A percentile compares a stretch with the other conserved stretches of the same genome.
Evolutionary conservation across 305 asterid species (phyloP).

Genomic region (Fraxinus albicans): DNA sequence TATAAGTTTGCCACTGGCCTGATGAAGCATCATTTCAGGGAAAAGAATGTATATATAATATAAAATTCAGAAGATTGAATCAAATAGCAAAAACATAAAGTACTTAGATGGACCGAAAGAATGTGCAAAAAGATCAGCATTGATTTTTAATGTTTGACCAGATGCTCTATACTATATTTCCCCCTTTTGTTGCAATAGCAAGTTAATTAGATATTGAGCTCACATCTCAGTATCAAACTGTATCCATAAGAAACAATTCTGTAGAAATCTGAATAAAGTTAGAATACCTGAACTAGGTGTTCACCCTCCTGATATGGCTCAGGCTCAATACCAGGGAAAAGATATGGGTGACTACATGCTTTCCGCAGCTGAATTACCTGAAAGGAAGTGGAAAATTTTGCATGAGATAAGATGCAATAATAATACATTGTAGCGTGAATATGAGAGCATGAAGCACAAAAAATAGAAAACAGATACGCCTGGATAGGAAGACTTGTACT

Average conservation of each 20-base stretch:
- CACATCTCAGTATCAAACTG: conserved; percentile 13
- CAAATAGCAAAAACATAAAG: conserved; percentile 7
- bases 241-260: background rate
- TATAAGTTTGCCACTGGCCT: conserved; percentile 92
- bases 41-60: conserved; percentile 14
- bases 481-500: conserved; percentile 25
- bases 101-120: conserved; percentile 5
- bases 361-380: conserved; percentile 96
- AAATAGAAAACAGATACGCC: background rate
- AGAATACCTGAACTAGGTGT: conserved; percentile 87
- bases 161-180: background rate
- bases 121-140: conserved; percentile 10
- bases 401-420: conserved; percentile 24
- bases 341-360: conserved; percentile 98
- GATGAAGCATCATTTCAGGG: conserved; percentile 27
- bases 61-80: conserved; percentile 9
- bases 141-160: conserved; percentile 13
- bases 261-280: conserved; percentile 12
- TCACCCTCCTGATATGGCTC: conserved; percentile 98
- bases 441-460: conserved; percentile 16
- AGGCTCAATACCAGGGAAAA: conserved; percentile 96
- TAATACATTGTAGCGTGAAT: conserved; percentile 1
- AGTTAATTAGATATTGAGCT: background rate
- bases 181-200: conserved; percentile 9
- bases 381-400: conserved; percentile 23